A percentile compares a stretch with the other conserved stretches of the same genome.
Evolutionary conservation across 306 rosid species (phyloP).

Genomic region (Fragaria nilgerrensis): DNA sequence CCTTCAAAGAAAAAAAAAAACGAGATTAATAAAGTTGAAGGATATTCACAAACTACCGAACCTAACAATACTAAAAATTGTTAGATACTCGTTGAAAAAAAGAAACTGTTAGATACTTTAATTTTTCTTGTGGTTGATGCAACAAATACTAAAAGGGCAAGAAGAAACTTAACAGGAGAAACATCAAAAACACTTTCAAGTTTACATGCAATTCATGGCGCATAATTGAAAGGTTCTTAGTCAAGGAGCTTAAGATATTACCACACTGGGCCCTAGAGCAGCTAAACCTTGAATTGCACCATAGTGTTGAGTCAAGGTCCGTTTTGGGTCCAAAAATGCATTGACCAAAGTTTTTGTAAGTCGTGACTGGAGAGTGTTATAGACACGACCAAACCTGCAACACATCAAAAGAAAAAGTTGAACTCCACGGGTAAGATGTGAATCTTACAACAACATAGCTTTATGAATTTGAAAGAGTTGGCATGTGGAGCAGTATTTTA

Average conservation of each 20-base stretch:
- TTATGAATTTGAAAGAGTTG: neutral
- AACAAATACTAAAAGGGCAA: neutral
- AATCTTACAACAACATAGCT: neutral
- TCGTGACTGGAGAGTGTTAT: slow-evolving; percentile 73
- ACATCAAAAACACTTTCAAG: neutral
- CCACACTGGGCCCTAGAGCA: slow-evolving; percentile 76
- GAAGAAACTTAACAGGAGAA: slow-evolving; percentile 2
- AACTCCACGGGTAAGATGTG: slow-evolving; percentile 7
- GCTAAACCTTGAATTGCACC: slow-evolving; percentile 86
- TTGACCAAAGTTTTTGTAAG: slow-evolving; percentile 75
- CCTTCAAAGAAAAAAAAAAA: too few species aligned
- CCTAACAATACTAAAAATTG: too few species aligned
- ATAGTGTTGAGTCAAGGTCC: slow-evolving; percentile 78
- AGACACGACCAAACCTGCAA: slow-evolving; percentile 79
- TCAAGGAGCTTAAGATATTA: slow-evolving; percentile 39
- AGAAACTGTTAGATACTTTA: too few species aligned
- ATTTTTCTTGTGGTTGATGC: neutral
- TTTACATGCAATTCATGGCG: neutral
- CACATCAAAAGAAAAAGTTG: slow-evolving; percentile 14
- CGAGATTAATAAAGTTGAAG: too few species aligned
- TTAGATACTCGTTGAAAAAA: too few species aligned
- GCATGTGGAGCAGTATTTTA: neutral
- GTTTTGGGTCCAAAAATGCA: slow-evolving; percentile 84
- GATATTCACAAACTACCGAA: too few species aligned
- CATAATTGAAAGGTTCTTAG: neutral